Percentiles rank a stretch among this genome's conserved stretches.
Conservation (phyloP, 2,329 filamentous ascomycete species). For the Venturia oleaginea region DNA sequence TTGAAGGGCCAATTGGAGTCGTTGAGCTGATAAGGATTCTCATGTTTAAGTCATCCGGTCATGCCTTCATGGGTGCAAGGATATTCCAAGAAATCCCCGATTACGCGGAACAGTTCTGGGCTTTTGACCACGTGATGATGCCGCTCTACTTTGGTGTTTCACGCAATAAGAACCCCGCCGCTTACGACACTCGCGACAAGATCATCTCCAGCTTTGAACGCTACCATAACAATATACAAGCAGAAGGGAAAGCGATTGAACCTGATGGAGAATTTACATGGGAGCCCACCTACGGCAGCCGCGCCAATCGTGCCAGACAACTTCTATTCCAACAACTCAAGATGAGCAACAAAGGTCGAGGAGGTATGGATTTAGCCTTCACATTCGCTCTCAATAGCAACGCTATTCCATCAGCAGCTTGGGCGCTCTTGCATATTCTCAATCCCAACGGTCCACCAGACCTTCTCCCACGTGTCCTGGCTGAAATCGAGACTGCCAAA, state of each 20-base stretch:
- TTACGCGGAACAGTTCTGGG: slow-evolving; percentile 23
- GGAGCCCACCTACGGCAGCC: slow-evolving; percentile 23
- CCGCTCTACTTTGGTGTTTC: slow-evolving; percentile 24
- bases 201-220: slow-evolving; percentile 21
- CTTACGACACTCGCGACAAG: slow-evolving; percentile 17
- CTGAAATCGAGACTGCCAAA: slow-evolving; percentile 20
- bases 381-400: slow-evolving; percentile 25
- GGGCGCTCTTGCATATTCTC: slow-evolving; percentile 27
- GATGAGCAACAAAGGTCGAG: slow-evolving; percentile 18
- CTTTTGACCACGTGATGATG: slow-evolving; percentile 23
- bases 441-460: slow-evolving; percentile 20
- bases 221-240: slow-evolving; percentile 21
- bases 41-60: slow-evolving; percentile 24
- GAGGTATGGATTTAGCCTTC: slow-evolving; percentile 23
- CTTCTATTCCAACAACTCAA: slow-evolving; percentile 19
- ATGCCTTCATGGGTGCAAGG: slow-evolving; percentile 22
- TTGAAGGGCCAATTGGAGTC: slow-evolving; percentile 16
- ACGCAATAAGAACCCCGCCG: slow-evolving; percentile 19
- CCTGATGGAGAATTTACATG: slow-evolving; percentile 18
- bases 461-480: slow-evolving; percentile 21
- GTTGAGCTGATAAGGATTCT: slow-evolving; percentile 23
- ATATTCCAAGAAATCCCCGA: slow-evolving; percentile 23
- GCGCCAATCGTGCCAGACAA: slow-evolving; percentile 23
- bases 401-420: slow-evolving; percentile 24
- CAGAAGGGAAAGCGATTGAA: slow-evolving; percentile 12